Percentiles rank a stretch among this genome's conserved stretches.
These are phyloP conservation scores for Alternaria arbusti DNA, from an alignment of 2,329 filamentous ascomycete species.

Conservation along the genomic window DNA sequence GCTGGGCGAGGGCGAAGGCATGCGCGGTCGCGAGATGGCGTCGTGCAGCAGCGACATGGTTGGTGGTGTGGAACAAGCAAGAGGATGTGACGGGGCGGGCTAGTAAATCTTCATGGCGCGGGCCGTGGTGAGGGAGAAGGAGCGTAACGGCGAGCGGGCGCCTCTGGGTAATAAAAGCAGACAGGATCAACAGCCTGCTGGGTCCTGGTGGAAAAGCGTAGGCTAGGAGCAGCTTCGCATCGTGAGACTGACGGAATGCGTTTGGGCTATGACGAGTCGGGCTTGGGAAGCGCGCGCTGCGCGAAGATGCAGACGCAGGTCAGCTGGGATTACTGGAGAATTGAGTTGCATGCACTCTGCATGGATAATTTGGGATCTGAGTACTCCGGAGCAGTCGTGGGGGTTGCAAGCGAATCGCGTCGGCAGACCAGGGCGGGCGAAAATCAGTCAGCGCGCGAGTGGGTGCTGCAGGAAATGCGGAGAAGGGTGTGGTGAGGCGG, in stretches of 20 bases:
- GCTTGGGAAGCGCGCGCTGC: conserved; percentile 42
- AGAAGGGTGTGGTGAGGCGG: conserved; percentile 7
- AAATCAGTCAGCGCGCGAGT: conserved; percentile 4
- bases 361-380: conserved; percentile 26
- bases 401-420: conserved; percentile 26
- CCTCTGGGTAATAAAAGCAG: conserved; percentile 34
- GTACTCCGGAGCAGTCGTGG: conserved; percentile 31
- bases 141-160: conserved; percentile 31
- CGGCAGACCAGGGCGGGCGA: conserved; percentile 21
- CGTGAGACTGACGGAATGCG: conserved; percentile 35
- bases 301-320: conserved; percentile 32
- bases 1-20: conserved; percentile 44
- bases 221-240: conserved; percentile 37
- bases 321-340: conserved; percentile 28
- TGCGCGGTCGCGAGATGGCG: conserved; percentile 35
- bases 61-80: conserved; percentile 17
- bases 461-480: conserved; percentile 11
- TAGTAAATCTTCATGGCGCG: conserved; percentile 39
- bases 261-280: conserved; percentile 29
- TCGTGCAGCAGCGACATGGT: conserved; percentile 39
- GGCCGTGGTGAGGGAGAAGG: conserved; percentile 16
- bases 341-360: conserved; percentile 26
- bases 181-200: conserved; percentile 38
- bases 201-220: conserved; percentile 23
- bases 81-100: conserved; percentile 1